Conservation (phyloP, 345 rosid species). For the Firmiana major region DNA sequence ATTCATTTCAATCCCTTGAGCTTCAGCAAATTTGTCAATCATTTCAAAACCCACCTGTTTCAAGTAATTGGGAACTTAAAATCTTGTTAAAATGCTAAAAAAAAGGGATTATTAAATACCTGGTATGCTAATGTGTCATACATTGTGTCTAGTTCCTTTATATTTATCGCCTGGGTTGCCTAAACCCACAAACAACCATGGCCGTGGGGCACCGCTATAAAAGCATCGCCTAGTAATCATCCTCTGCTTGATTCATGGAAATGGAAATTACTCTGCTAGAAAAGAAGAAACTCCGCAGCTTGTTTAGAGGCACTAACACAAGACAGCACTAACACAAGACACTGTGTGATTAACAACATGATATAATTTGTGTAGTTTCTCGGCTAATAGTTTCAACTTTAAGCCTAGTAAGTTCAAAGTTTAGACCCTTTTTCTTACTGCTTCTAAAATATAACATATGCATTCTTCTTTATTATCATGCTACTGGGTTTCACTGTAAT, state of each 20-base stretch:
- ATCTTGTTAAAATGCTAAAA: constrained; percentile 3
- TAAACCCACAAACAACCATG: constrained; percentile 82
- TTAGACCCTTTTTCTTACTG: too few relatives aligned
- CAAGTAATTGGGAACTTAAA: background rate
- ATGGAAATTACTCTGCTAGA: background rate
- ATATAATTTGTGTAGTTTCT: background rate
- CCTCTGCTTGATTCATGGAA: constrained; percentile 1
- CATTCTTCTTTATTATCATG: background rate
- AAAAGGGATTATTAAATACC: constrained; percentile 5
- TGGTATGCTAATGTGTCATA: constrained; percentile 15
- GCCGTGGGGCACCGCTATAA: constrained; percentile 46
- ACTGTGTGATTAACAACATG: too few relatives aligned
- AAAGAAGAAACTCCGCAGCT: background rate
- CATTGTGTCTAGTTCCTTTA: constrained; percentile 83
- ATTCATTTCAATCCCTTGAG: constrained; percentile 51
- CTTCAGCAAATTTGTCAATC: constrained; percentile 69
- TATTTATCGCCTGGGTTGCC: constrained; percentile 91
- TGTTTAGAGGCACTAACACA: too few relatives aligned
- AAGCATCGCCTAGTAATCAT: constrained; percentile 40
- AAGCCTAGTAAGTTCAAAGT: too few relatives aligned
- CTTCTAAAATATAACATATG: background rate
- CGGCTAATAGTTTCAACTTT: background rate
- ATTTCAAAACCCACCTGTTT: constrained; percentile 73
- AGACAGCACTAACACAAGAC: too few relatives aligned
- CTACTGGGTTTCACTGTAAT: background rate